phyloP scores from a whole-genome alignment of 2,329 filamentous ascomycete genomes.

The Ophiosphaerella narmari region DNA sequence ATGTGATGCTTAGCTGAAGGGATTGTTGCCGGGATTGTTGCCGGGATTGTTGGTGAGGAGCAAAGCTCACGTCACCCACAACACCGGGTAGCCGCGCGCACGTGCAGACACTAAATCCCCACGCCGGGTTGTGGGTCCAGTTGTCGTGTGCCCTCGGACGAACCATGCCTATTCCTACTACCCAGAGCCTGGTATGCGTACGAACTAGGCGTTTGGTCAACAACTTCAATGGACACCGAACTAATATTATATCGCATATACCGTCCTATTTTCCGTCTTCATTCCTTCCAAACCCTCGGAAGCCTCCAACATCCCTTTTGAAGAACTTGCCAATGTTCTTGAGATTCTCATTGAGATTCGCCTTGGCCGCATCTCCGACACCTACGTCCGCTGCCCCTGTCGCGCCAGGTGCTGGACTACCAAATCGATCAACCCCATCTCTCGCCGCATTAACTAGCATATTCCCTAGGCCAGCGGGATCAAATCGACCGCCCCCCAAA shows the following conservation, averaged over 20 bases:
- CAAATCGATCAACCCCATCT: slow-evolving; percentile 79
- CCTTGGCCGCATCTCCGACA: slow-evolving; percentile 51
- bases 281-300: slow-evolving; percentile 44
- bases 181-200: too few species aligned
- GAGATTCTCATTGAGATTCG: slow-evolving; percentile 87
- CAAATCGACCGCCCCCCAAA: slow-evolving; percentile 62
- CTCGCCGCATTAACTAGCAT: slow-evolving; percentile 86
- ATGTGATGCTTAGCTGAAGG: too few species aligned
- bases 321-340: slow-evolving; percentile 98
- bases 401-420: slow-evolving; percentile 54
- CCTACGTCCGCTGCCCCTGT: slow-evolving; percentile 22
- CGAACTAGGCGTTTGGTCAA: not conserved
- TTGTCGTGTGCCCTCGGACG: too few species aligned
- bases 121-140: too few species aligned
- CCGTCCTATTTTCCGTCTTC: slow-evolving; percentile 32
- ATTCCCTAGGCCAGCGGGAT: slow-evolving; percentile 80
- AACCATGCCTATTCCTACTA: too few species aligned
- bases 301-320: slow-evolving; percentile 74
- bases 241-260: too few species aligned
- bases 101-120: too few species aligned
- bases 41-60: too few species aligned
- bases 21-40: too few species aligned
- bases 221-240: too few species aligned
- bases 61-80: too few species aligned
- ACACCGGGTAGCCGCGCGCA: too few species aligned